Evolutionary conservation across 2,329 filamentous ascomycete species (phyloP).

Genomic region (Ascochyta fabae): DNA sequence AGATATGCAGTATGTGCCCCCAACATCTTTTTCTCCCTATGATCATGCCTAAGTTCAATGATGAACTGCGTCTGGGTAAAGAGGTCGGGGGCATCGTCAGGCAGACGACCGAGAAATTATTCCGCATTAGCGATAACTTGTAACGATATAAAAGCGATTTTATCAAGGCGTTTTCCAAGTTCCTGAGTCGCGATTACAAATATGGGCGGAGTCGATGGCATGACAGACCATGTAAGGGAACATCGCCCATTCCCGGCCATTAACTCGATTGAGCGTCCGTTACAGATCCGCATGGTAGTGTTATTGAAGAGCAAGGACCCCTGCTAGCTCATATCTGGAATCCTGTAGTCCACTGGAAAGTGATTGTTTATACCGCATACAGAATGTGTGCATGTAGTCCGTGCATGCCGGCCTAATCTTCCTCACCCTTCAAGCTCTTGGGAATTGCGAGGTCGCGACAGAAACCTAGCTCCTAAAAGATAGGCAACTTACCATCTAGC

Average conservation of each 20-base stretch:
- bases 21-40: neutral
- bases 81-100: neutral
- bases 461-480: neutral
- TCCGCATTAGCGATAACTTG: neutral
- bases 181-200: neutral
- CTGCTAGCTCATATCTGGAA: neutral
- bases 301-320: neutral
- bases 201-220: neutral
- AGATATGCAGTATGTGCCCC: neutral
- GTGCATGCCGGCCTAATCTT: neutral
- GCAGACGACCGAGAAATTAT: neutral
- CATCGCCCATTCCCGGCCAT: neutral
- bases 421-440: neutral
- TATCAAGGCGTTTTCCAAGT: neutral
- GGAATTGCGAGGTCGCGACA: neutral
- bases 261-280: neutral
- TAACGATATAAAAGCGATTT: neutral
- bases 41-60: neutral
- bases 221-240: neutral
- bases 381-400: neutral
- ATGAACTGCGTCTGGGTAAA: neutral
- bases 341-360: neutral
- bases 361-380: neutral
- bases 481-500: neutral
- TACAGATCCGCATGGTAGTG: neutral